Evolutionary conservation across 2,329 filamentous ascomycete genomes (phyloP).

Genomic region (Stachybotrys echinatus): DNA sequence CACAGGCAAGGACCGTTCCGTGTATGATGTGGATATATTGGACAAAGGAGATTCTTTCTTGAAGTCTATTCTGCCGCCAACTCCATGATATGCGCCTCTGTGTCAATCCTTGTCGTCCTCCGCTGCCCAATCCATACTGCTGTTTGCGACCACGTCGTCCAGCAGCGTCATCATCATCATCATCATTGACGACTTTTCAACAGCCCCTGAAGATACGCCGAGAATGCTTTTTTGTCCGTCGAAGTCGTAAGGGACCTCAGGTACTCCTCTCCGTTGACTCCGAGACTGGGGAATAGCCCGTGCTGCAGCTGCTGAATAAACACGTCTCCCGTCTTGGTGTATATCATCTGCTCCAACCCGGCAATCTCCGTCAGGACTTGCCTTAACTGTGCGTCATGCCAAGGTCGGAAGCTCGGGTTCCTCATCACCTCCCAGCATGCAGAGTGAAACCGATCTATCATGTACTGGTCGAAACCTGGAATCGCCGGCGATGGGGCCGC

Average conservation of each 20-base stretch:
- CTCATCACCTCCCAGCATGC: constrained; percentile 85
- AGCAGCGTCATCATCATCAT: not conserved
- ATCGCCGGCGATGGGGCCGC: constrained; percentile 54
- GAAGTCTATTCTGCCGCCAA: constrained; percentile 2
- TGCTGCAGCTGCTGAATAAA: constrained; percentile 68
- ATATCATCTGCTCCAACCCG: constrained; percentile 80
- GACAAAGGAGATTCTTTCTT: constrained; percentile 1
- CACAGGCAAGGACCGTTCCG: too few species aligned
- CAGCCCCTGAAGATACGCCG: constrained; percentile 58
- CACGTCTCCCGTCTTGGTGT: constrained; percentile 78
- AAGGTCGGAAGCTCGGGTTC: constrained; percentile 72
- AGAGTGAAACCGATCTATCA: constrained; percentile 82
- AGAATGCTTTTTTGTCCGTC: constrained; percentile 55
- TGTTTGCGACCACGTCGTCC: not conserved
- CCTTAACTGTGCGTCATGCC: constrained; percentile 77
- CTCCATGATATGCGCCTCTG: not conserved
- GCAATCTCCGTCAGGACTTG: constrained; percentile 87
- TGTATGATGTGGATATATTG: too few species aligned
- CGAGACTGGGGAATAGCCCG: constrained; percentile 59
- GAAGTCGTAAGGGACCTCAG: constrained; percentile 53
- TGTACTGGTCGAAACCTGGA: constrained; percentile 87
- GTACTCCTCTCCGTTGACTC: constrained; percentile 57
- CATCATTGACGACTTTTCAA: constrained; percentile 36
- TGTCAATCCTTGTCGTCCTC: not conserved
- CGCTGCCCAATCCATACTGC: not conserved